phyloP scores from a whole-genome alignment of 2,329 filamentous ascomycete genomes.

The Monosporascus ibericus region DNA sequence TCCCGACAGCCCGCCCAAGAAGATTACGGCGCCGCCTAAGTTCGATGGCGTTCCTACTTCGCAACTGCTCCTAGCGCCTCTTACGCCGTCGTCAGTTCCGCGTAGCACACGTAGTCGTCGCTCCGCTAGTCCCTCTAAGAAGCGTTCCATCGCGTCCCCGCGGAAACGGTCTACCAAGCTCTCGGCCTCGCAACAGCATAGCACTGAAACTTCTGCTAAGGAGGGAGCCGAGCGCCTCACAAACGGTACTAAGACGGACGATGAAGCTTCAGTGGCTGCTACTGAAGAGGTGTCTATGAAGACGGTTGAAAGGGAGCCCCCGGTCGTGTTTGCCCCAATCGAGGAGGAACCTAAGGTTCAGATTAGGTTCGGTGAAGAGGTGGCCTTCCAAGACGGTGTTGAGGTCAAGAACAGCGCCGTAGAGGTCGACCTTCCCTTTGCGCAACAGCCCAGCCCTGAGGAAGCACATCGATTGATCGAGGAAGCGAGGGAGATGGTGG shows the following conservation, averaged over 20 bases:
- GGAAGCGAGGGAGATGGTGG: conserved; percentile 83
- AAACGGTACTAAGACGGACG: conserved; percentile 38
- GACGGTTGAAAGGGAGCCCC: conserved; percentile 44
- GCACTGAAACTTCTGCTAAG: conserved; percentile 27
- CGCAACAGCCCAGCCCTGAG: conserved; percentile 66
- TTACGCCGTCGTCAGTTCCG: conserved; percentile 39
- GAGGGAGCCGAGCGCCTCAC: conserved; percentile 21
- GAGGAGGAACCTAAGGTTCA: conserved; percentile 58
- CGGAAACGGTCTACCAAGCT: conserved; percentile 46
- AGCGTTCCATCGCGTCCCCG: conserved; percentile 44
- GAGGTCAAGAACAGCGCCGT: conserved; percentile 69
- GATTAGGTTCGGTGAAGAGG: conserved; percentile 60
- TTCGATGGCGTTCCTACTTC: conserved; percentile 52
- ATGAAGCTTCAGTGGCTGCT: conserved; percentile 39
- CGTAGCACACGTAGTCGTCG: conserved; percentile 46
- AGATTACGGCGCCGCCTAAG: conserved; percentile 74
- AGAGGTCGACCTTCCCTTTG: conserved; percentile 66
- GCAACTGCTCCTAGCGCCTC: conserved; percentile 40
- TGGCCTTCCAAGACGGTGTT: conserved; percentile 43
- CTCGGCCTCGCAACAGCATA: conserved; percentile 32
- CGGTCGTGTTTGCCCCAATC: conserved; percentile 41
- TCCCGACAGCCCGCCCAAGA: conserved; percentile 63
- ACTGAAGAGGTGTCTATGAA: conserved; percentile 34
- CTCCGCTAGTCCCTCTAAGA: conserved; percentile 54
- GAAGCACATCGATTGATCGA: conserved; percentile 79